Evolutionary conservation across 129 eudicot species (phyloP).

Genomic region (Tagetes patula): DNA sequence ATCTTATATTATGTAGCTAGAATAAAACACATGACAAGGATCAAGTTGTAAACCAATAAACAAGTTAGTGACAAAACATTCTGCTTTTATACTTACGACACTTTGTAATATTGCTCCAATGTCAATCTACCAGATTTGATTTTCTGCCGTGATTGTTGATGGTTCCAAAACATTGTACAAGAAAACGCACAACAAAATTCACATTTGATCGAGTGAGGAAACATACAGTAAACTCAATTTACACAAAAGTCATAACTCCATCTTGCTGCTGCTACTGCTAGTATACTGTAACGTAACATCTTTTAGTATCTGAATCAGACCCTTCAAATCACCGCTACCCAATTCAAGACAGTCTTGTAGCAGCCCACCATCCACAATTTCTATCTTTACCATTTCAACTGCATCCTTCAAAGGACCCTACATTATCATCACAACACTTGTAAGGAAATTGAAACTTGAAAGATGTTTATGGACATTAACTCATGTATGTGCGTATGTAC

Average conservation of each 20-base stretch:
- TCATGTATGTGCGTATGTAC: too few species aligned
- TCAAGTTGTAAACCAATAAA: too few species aligned
- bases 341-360: conserved; percentile 77
- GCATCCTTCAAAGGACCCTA: conserved; percentile 83
- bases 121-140: background rate
- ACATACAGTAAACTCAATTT: background rate
- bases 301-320: conserved; percentile 54
- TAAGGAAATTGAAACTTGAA: background rate
- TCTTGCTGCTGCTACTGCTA: conserved; percentile 27
- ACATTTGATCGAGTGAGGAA: background rate
- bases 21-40: too few species aligned
- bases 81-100: too few species aligned
- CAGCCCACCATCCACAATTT: conserved; percentile 72
- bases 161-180: background rate
- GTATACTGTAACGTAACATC: conserved; percentile 56
- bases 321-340: conserved; percentile 70
- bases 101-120: background rate
- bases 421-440: conserved; percentile 20
- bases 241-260: conserved; percentile 40
- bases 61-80: too few species aligned
- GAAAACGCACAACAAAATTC: background rate
- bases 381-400: conserved; percentile 49
- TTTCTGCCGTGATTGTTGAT: background rate
- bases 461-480: too few species aligned
- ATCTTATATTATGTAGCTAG: too few species aligned